These are phyloP conservation scores for Hansfordia pulvinata DNA, from an alignment of 2,329 filamentous ascomycete species.

Conservation along the genomic window DNA sequence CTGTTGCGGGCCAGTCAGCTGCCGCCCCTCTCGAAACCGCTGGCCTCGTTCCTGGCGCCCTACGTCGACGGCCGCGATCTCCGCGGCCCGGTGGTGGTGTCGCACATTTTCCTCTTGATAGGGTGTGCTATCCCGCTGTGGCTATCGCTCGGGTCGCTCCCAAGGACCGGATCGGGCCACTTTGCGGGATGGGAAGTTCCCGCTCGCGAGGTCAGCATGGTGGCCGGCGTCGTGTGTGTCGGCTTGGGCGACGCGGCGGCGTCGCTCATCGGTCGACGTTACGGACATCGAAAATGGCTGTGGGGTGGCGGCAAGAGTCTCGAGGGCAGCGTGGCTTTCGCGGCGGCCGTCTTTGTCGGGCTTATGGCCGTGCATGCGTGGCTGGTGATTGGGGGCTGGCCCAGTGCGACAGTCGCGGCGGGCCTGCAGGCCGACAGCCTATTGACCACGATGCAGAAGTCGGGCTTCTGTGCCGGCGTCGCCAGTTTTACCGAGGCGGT, in stretches of 20 bases:
- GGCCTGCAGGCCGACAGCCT: constrained; percentile 40
- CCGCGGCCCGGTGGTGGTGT: constrained; percentile 85
- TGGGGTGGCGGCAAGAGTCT: constrained; percentile 96
- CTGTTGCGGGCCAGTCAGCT: constrained; percentile 82
- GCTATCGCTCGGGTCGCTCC: constrained; percentile 64
- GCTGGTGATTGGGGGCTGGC: constrained; percentile 67
- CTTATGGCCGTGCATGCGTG: constrained; percentile 58
- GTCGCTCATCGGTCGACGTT: constrained; percentile 76
- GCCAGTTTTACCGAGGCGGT: constrained; percentile 92
- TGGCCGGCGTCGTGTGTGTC: constrained; percentile 85
- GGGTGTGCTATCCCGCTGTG: constrained; percentile 92
- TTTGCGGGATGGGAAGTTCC: constrained; percentile 65
- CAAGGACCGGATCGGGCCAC: constrained; percentile 38
- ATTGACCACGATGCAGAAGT: constrained; percentile 51
- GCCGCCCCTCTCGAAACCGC: constrained; percentile 73
- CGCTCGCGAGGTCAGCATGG: constrained; percentile 71
- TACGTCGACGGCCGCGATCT: constrained; percentile 93
- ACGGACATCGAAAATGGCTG: constrained; percentile 79
- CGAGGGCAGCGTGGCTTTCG: constrained; percentile 77
- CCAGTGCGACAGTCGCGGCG: constrained; percentile 50
- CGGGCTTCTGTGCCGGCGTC: constrained; percentile 57
- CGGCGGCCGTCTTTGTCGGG: constrained; percentile 62
- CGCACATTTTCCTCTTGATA: constrained; percentile 88
- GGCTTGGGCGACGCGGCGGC: constrained; percentile 92
- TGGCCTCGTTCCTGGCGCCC: constrained; percentile 77